Base-by-base conservation (phyloP, 768 basidiomycete genomes). In the Hortiboletus campestris region DNA sequence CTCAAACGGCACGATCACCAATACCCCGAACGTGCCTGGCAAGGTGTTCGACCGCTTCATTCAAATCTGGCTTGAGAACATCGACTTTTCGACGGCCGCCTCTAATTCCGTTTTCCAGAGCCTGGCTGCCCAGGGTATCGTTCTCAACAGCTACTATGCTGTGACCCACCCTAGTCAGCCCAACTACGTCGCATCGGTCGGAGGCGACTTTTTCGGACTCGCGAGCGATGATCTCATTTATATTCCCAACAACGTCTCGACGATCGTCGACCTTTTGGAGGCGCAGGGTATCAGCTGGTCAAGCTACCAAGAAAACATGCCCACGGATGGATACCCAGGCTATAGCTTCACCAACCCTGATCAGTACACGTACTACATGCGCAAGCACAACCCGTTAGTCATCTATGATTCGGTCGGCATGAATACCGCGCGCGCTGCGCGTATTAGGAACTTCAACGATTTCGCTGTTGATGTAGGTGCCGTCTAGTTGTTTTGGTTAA, bases 51-150 rank as follows among this genome's bases (percentile, higher is more conserved):
- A 80, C 57, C 72, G 80, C 7, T 75, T 83, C 70, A 75, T 78
- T 56, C 65, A 78, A 61, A 82, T 86, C 53, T 85, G 81, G 81
- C 72, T 87, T 34, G 85, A 86, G 65, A 86, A 85, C 67, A 84
- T 81, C 16, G 78, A 85, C 61, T 87, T 72, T 55, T 65, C 58
- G 10, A 62, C 60, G 49, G 73, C 68, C 51, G 64, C 41, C 8
- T 56, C 62, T 14, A 52, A 57, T 58, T 46, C 69, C 14, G 66
- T 66, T 13, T 74, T 79, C 42, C 58, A 59, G 39, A 65, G 67
- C 44, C 67, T 86, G 53, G 76, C 78, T 16, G 59, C 73, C 45
- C 73, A 84, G 63, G 84, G 85, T 7, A 72, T 87, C 53, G 57
- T 74, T 7, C 67, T 83, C n/a, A 67, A 56, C 42, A 76, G 75